phyloP scores from a whole-genome alignment of 1,284 basidiomycete genomes.

The Leccinum variabile region DNA sequence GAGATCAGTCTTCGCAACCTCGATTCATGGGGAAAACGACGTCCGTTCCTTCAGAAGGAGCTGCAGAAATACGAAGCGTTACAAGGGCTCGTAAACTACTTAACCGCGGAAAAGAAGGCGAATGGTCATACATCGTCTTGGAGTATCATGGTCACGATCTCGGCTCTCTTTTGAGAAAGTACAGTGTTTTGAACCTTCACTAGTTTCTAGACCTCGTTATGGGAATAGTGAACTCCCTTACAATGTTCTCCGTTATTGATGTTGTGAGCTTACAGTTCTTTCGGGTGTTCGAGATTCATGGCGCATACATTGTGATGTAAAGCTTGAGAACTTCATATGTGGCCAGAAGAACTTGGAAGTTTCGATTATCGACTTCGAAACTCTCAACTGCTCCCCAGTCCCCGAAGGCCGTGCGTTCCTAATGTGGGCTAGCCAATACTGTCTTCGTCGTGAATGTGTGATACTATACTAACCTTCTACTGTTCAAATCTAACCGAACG shows the following conservation, averaged over 20 bases:
- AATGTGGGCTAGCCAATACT: not conserved
- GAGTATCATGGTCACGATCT: not conserved
- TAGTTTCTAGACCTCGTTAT: not conserved
- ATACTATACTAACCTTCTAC: too few species aligned
- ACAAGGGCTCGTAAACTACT: not conserved
- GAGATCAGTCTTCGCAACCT: not conserved
- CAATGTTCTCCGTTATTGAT: not conserved
- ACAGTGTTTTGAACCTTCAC: not conserved
- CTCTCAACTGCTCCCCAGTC: not conserved
- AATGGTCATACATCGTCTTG: not conserved
- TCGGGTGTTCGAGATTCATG: not conserved
- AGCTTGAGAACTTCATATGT: not conserved
- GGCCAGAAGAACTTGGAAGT: not conserved
- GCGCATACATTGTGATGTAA: not conserved
- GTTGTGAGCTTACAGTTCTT: not conserved
- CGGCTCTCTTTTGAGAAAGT: not conserved
- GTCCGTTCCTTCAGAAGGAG: not conserved
- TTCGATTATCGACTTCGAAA: not conserved
- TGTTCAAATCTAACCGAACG: too few species aligned
- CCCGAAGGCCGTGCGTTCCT: not conserved
- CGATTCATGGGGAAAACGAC: not conserved
- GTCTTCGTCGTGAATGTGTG: too few species aligned
- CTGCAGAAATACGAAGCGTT: not conserved
- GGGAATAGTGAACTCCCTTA: not conserved
- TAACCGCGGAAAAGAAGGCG: not conserved